Evolutionary conservation across 2,329 filamentous ascomycete species (phyloP).

Genomic region (Aplosporella prunicola): DNA sequence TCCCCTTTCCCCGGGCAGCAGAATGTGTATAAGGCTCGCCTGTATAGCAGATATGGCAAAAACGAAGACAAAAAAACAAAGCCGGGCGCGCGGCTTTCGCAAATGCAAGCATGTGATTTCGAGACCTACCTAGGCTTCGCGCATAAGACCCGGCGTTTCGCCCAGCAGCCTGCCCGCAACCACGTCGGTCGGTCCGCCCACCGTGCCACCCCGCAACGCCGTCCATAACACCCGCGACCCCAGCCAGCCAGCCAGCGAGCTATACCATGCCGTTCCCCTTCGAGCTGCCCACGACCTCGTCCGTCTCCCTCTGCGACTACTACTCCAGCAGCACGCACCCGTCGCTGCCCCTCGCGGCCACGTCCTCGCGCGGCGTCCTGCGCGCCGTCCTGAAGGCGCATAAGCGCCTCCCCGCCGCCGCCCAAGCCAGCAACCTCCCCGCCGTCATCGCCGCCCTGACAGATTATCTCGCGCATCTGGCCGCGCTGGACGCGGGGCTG

Average conservation of each 20-base stretch:
- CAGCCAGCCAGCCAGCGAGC: constrained; percentile 15
- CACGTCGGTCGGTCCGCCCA: background rate
- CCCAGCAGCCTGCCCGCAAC: constrained; percentile 1
- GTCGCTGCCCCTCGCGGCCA: constrained; percentile 72
- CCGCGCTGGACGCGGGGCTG: constrained; percentile 67
- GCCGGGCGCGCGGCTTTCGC: no score
- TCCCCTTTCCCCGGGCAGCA: no score
- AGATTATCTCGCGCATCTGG: constrained; percentile 73
- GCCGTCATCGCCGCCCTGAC: constrained; percentile 60
- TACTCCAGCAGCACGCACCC: constrained; percentile 78
- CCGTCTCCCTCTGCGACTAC: constrained; percentile 69
- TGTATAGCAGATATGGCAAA: no score
- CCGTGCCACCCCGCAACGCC: constrained; percentile 6
- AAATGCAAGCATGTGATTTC: constrained; percentile 9
- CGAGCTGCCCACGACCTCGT: constrained; percentile 77
- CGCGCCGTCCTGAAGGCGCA: constrained; percentile 78
- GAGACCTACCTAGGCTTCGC: background rate
- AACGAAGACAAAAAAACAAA: no score
- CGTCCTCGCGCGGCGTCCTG: constrained; percentile 74
- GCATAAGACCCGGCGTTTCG: constrained; percentile 2
- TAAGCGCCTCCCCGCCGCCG: constrained; percentile 68
- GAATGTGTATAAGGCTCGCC: no score
- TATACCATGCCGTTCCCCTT: constrained; percentile 78
- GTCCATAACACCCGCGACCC: constrained; percentile 9
- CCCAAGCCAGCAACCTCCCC: constrained; percentile 61